These are phyloP conservation scores for Beauveria sp. DNA, from an alignment of 2,329 filamentous ascomycete genomes.

Conservation along the genomic window DNA sequence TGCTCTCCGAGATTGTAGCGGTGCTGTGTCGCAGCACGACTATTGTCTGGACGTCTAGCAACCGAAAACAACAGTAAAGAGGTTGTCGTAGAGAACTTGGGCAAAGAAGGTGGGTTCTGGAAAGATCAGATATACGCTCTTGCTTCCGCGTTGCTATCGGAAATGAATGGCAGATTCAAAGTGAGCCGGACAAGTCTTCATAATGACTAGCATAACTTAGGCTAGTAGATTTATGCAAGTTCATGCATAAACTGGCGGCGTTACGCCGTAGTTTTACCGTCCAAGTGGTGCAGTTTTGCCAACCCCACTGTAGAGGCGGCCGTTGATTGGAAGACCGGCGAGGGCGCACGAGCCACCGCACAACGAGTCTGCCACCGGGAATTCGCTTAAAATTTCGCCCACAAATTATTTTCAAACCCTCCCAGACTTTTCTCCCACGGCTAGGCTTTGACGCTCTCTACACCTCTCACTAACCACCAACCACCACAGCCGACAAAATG, in stretches of 20 bases:
- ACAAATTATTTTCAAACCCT: conserved; percentile 25
- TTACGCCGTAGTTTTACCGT: neutral
- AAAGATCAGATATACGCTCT: too few relatives aligned
- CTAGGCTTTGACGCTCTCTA: conserved; percentile 3
- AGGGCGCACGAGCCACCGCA: conserved; percentile 6
- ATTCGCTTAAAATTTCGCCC: conserved; percentile 33
- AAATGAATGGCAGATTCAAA: too few relatives aligned
- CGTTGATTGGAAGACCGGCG: neutral
- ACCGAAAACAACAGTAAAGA: too few relatives aligned
- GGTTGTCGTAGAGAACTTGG: too few relatives aligned
- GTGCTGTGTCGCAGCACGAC: too few relatives aligned
- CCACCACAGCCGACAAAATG: conserved; percentile 32
- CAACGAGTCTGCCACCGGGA: neutral
- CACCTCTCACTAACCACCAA: conserved; percentile 28
- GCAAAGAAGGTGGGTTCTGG: too few relatives aligned
- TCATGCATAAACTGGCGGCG: neutral
- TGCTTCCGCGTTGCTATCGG: too few relatives aligned
- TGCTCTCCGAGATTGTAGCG: too few relatives aligned
- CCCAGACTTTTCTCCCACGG: conserved; percentile 13
- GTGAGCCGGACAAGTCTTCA: neutral
- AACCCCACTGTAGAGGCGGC: neutral
- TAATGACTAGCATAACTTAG: neutral
- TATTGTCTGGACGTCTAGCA: too few relatives aligned
- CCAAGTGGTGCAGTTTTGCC: neutral
- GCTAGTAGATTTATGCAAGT: neutral